Evolutionary conservation across 768 basidiomycete genomes (phyloP), one percentile per base, ranked within the genome.

Genomic region (Panellus pusillus): DNA sequence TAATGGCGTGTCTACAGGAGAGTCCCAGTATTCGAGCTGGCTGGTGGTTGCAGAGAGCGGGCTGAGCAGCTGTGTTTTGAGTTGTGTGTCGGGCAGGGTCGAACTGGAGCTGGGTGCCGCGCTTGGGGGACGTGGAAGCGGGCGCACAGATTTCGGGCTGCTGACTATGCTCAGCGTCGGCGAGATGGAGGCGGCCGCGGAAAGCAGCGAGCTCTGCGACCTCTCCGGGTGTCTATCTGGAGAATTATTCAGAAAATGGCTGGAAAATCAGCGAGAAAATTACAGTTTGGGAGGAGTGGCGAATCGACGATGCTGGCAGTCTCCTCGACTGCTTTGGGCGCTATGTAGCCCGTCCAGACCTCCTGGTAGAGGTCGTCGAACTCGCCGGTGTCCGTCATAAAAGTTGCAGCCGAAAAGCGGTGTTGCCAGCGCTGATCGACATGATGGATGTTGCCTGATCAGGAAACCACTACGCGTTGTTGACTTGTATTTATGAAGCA

Each of bases 291-390:
- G 19, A 60, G 50, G 38, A 53, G 52, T 0, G 58, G 57, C 49
- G 54, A 62, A 56, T 56, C 63, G 49, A 50, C 41, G 41, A 24
- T 24, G 24, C 38, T 69, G 66, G 55, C 65, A 54, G 47, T 68
- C 64, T 72, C 62, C 70, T 72, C 53, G 72, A 71, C n/a, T 24
- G 24, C 39, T 71, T 35, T 41, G 32, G 36, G 50, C 42, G 51
- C 78, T 69, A 45, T 72, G 58, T 81, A 80, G 54, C 77, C 75
- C 51, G 74, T 75, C 67, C 79, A 74, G 42, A 75, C 76, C 56
- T 78, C 74, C 53, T 80, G 72, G 65, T 81, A 83, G 52, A 82
- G 72, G 55, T 78, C 74, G 31, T 79, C 75, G 18, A 81, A 73
- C 65, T 82, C 81, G 53, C 78, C 78, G 50, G 80, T 80, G 37